Percentiles rank a stretch among this genome's conserved stretches.
These are phyloP conservation scores for Aspergillus bridgeri DNA, from an alignment of 495 filamentous ascomycete genomes.

Conservation along the genomic window DNA sequence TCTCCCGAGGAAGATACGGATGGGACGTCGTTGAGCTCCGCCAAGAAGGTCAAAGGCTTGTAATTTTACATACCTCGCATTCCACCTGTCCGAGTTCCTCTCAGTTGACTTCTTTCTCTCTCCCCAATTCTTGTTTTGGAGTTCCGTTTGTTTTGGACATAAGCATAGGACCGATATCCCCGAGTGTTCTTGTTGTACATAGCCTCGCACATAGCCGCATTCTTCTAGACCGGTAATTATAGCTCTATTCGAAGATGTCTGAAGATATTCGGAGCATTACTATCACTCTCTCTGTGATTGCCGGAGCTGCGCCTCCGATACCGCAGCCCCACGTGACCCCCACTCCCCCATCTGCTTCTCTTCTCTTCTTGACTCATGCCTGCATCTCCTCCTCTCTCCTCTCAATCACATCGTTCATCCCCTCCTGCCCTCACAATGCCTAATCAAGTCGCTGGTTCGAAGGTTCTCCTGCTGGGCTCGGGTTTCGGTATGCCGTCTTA, in stretches of 20 bases:
- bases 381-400: constrained; percentile 11
- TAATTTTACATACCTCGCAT: constrained; percentile 16
- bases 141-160: neutral
- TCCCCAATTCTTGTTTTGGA: neutral
- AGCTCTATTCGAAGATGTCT: no score
- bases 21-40: constrained; percentile 17
- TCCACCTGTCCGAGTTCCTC: neutral
- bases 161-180: neutral
- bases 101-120: neutral
- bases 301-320: neutral
- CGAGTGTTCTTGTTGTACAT: neutral
- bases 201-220: neutral
- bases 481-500: constrained; percentile 56
- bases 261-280: neutral
- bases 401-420: constrained; percentile 7
- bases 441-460: constrained; percentile 42
- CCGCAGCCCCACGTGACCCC: constrained; percentile 19
- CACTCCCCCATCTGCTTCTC: no score
- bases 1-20: constrained; percentile 26
- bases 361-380: constrained; percentile 8
- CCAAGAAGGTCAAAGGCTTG: constrained; percentile 30
- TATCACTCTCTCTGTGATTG: no score
- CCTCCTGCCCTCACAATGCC: constrained; percentile 30
- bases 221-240: neutral
- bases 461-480: constrained; percentile 70